Base-by-base conservation (phyloP, 495 filamentous ascomycete genomes). In the Neurospora hispaniola region DNA sequence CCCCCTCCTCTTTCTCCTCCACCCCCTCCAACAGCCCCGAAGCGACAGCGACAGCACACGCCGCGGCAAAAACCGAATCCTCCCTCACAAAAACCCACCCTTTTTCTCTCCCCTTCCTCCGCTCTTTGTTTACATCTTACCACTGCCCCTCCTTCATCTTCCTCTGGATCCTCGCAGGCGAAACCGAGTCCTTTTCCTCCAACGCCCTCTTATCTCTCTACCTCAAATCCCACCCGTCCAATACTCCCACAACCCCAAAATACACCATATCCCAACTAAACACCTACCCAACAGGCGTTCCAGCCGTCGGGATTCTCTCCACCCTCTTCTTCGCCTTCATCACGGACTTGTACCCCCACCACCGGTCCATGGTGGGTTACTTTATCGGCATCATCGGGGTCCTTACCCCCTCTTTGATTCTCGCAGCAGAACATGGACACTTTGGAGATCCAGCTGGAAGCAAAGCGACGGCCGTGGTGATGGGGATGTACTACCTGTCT, bases 241-340 rank as follows among this genome's bases (percentile, higher is more conserved):
- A 75, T 2, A 8, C 1, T 1, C 38, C 38, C 38, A 39, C 38
- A 4, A 39, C 38, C 5, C 38, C 38, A 39, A 4, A 6, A 39
- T 39, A 86, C 72, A 79, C 82, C 7, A 79, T 88, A 8, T 18
- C 78, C 0, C 85, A 88, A 70, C 72, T 86, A 4, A 87, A 88
- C 77, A 81, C 84, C 74, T 86, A 86, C 73, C 85, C 86, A 0
- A 85, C 85, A 0, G 86, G 84, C 1, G 81, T 88, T 0, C 81
- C 82, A 0, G 87, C 84, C 1, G 82, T 87, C 12, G 87, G 86
- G 5, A 87, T 89, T 23, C 75, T 86, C 0, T 83, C 83, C 0
- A 90, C 87, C 0, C 78, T 89, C 0, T 88, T 89, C 75, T 88
- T 86, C 85, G 86, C 86, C 2, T 85, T 85, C 0, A 70, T 87